These are phyloP conservation scores for Tephrocybe sp. DNA, from an alignment of 768 basidiomycete genomes.

Conservation along the genomic window DNA sequence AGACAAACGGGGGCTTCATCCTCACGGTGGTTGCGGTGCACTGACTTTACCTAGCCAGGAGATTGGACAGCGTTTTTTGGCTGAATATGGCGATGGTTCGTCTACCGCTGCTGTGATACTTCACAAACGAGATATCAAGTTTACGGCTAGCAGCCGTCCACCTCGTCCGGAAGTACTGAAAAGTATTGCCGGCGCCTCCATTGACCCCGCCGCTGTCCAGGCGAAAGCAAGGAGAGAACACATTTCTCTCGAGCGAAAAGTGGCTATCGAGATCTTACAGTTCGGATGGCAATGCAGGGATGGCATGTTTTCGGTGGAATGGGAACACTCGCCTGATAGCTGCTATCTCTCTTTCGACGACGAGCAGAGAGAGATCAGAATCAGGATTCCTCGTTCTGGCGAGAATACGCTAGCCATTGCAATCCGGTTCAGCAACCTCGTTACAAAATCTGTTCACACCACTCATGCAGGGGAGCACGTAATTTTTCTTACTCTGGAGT, in stretches of 20 bases:
- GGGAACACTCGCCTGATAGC: slow-evolving; percentile 34
- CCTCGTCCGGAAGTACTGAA: slow-evolving; percentile 35
- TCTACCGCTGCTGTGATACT: slow-evolving; percentile 24
- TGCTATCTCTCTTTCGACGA: slow-evolving; percentile 36
- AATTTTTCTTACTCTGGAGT: slow-evolving; percentile 41
- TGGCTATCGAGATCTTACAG: slow-evolving; percentile 41
- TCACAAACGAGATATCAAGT: slow-evolving; percentile 28
- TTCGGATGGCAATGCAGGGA: slow-evolving; percentile 67
- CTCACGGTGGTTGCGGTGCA: slow-evolving; percentile 40
- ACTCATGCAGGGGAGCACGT: slow-evolving; percentile 29
- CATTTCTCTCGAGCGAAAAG: slow-evolving; percentile 24
- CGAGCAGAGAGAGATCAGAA: slow-evolving; percentile 45
- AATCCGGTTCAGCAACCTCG: slow-evolving; percentile 43
- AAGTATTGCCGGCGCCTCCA: slow-evolving; percentile 37
- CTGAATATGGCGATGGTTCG: slow-evolving; percentile 30
- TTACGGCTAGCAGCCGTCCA: slow-evolving; percentile 25
- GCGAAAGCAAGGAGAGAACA: slow-evolving; percentile 28
- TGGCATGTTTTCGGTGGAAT: slow-evolving; percentile 54
- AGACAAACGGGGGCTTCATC: slow-evolving; percentile 25
- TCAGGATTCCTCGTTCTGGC: slow-evolving; percentile 25
- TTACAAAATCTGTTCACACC: slow-evolving; percentile 31
- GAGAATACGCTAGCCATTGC: slow-evolving; percentile 32
- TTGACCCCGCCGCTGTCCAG: slow-evolving; percentile 34
- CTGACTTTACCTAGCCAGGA: slow-evolving; percentile 44
- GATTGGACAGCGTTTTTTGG: slow-evolving; percentile 41